Evolutionary conservation across 31 red algal species (phyloP).

Genomic region (Asparagopsis taxiformis): DNA sequence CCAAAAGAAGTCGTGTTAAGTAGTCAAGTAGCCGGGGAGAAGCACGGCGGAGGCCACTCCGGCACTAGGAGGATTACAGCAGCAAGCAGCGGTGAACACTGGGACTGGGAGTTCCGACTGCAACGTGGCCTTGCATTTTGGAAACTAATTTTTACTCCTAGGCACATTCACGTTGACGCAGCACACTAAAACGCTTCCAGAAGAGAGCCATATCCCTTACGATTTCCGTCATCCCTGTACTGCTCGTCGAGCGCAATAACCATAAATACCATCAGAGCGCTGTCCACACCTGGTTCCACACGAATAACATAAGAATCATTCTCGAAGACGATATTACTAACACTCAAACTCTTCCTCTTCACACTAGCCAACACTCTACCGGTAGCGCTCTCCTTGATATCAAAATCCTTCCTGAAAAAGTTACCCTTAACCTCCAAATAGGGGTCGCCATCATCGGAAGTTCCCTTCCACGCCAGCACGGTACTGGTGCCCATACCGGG

Average conservation of each 20-base stretch:
- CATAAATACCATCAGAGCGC: slow-evolving; percentile 50
- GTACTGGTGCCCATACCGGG: slow-evolving; percentile 52
- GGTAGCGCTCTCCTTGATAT: slow-evolving; percentile 27
- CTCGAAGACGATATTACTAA: slow-evolving; percentile 41
- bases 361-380: slow-evolving; percentile 36
- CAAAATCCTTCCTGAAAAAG: slow-evolving; percentile 54
- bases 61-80: too few species aligned
- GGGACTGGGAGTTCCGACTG: too few species aligned
- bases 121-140: too few species aligned
- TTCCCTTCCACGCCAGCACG: slow-evolving; percentile 53
- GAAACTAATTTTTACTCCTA: too few species aligned
- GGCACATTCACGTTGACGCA: too few species aligned
- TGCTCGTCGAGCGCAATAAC: slow-evolving; percentile 60
- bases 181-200: too few species aligned
- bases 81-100: too few species aligned
- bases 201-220: slow-evolving; percentile 24
- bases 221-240: slow-evolving; percentile 49
- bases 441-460: slow-evolving; percentile 26
- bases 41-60: too few species aligned
- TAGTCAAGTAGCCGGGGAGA: too few species aligned
- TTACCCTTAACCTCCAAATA: slow-evolving; percentile 58
- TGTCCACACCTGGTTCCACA: slow-evolving; percentile 32
- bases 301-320: slow-evolving; percentile 52
- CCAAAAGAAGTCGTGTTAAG: too few species aligned
- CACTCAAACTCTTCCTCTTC: slow-evolving; percentile 33